Conservation (phyloP, 768 basidiomycete species). For the Leccinum fibrillosum region DNA sequence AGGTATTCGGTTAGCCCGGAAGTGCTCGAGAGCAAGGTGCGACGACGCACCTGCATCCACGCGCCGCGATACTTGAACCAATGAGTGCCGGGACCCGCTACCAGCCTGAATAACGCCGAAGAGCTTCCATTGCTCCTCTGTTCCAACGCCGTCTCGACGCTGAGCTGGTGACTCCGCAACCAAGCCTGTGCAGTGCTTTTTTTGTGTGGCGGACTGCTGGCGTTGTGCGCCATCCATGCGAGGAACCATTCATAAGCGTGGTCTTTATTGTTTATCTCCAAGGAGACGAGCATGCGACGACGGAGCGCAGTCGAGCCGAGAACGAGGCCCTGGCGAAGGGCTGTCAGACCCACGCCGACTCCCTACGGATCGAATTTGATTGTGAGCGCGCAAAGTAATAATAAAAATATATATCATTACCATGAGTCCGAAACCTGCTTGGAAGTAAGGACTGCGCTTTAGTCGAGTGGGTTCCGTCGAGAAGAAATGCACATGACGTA, state of each 20-base stretch:
- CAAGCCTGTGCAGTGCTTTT: slow-evolving; percentile 34
- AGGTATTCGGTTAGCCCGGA: background rate
- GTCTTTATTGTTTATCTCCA: slow-evolving; percentile 97
- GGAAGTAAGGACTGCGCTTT: slow-evolving; percentile 87
- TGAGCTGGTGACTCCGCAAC: slow-evolving; percentile 86
- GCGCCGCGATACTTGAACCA: slow-evolving; percentile 86
- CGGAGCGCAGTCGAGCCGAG: slow-evolving; percentile 74
- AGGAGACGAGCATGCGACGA: slow-evolving; percentile 86
- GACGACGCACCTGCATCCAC: slow-evolving; percentile 83
- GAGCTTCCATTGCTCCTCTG: slow-evolving; percentile 89
- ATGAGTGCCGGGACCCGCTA: slow-evolving; percentile 93
- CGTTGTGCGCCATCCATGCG: slow-evolving; percentile 86
- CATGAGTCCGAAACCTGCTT: slow-evolving; percentile 98
- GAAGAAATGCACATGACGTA: slow-evolving; percentile 38
- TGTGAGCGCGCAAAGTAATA: slow-evolving; percentile 1
- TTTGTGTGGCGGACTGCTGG: slow-evolving; percentile 32
- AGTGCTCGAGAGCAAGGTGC: background rate
- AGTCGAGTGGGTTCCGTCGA: slow-evolving; percentile 21
- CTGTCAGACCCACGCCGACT: slow-evolving; percentile 81
- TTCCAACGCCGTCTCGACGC: slow-evolving; percentile 89
- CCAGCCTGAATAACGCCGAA: slow-evolving; percentile 86
- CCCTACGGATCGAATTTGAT: slow-evolving; percentile 49
- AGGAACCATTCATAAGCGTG: slow-evolving; percentile 96
- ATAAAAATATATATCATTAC: slow-evolving; percentile 37
- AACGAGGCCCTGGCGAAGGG: slow-evolving; percentile 66